Percentiles rank a stretch among this genome's conserved stretches.
Evolutionary conservation across 2,329 filamentous ascomycete species (phyloP).

Genomic region (Clonostachys rosea): DNA sequence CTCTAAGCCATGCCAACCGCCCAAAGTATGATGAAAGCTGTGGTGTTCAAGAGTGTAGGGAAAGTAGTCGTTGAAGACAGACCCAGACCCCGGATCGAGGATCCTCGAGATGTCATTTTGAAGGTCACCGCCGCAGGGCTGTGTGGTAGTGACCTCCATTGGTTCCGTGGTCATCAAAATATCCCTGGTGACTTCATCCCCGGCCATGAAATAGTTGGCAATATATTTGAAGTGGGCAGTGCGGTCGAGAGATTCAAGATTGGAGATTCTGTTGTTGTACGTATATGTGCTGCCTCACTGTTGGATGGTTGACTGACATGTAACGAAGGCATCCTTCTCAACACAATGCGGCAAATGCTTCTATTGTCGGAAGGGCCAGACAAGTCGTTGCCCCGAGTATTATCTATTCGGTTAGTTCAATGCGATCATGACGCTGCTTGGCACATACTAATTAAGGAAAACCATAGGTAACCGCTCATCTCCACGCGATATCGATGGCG

Average conservation of each 20-base stretch:
- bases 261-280: background rate
- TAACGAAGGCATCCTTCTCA: too few species aligned
- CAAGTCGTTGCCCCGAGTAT: conserved; percentile 71
- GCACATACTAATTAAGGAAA: conserved; percentile 11
- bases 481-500: conserved; percentile 61
- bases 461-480: too few species aligned
- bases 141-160: conserved; percentile 77
- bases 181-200: conserved; percentile 59
- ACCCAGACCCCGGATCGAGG: conserved; percentile 57
- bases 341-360: conserved; percentile 54
- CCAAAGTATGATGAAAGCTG: conserved; percentile 65
- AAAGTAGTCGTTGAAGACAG: conserved; percentile 75
- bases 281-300: background rate
- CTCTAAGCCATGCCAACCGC: too few species aligned
- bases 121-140: conserved; percentile 62
- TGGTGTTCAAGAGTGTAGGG: conserved; percentile 77
- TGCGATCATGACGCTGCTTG: conserved; percentile 25
- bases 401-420: conserved; percentile 60
- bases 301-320: conserved; percentile 2
- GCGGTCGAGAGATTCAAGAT: conserved; percentile 40
- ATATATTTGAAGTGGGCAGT: conserved; percentile 64
- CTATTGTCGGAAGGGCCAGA: conserved; percentile 74
- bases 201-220: conserved; percentile 87
- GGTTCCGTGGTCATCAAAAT: conserved; percentile 76
- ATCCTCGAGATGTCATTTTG: conserved; percentile 51